Evolutionary conservation across 1,284 basidiomycete genomes (phyloP).

Genomic region (Chiua sp.): DNA sequence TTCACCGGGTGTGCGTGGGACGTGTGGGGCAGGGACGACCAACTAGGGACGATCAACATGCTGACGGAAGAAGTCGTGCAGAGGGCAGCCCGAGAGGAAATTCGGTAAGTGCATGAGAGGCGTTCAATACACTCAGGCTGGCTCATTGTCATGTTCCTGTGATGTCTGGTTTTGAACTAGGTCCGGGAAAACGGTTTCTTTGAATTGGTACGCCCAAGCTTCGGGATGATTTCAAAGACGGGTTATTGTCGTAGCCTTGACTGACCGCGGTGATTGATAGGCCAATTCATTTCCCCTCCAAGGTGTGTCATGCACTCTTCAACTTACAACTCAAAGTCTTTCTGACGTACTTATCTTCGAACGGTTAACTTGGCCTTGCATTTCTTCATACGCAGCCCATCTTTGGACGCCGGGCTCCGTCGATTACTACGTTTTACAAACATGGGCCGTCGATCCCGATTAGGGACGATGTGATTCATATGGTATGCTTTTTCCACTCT

Average conservation of each 20-base stretch:
- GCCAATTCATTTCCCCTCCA: slow-evolving; percentile 71
- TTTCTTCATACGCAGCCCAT: slow-evolving; percentile 47
- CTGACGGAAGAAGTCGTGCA: slow-evolving; percentile 70
- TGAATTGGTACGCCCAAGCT: slow-evolving; percentile 57
- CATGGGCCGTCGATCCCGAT: slow-evolving; percentile 36
- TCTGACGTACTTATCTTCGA: not conserved
- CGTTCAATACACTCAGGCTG: too few relatives aligned
- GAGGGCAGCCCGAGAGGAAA: slow-evolving; percentile 63
- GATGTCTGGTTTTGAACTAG: slow-evolving; percentile 22
- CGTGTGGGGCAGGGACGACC: slow-evolving; percentile 72
- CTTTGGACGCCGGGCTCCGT: slow-evolving; percentile 59
- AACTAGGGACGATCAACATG: slow-evolving; percentile 74
- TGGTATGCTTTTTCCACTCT: slow-evolving; percentile 45
- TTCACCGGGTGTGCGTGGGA: slow-evolving; percentile 72
- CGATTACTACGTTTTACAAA: slow-evolving; percentile 19
- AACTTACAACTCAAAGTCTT: not conserved
- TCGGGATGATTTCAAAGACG: too few relatives aligned
- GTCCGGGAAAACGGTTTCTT: slow-evolving; percentile 58
- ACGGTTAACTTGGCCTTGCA: too few relatives aligned
- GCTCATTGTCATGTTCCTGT: not conserved
- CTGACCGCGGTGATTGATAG: slow-evolving; percentile 38
- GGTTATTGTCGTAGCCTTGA: slow-evolving; percentile 22
- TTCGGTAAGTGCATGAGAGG: slow-evolving; percentile 49
- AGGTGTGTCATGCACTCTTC: slow-evolving; percentile 41
- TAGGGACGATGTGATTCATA: slow-evolving; percentile 67